phyloP scores from a whole-genome alignment of 1,284 basidiomycete species.

The Ceratorhiza oryzae-sativae region DNA sequence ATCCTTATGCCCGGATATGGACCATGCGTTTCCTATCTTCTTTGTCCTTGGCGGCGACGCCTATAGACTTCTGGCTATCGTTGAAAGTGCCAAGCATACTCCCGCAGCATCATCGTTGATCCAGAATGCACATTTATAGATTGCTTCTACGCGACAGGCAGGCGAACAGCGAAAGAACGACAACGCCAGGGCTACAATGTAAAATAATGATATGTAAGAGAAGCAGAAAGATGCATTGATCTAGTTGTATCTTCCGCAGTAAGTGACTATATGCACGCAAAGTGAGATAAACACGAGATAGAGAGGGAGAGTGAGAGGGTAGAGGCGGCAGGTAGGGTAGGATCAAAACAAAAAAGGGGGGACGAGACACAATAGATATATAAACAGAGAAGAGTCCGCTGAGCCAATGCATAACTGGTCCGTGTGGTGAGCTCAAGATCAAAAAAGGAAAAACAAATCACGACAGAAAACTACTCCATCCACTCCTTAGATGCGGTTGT shows the following conservation, averaged over 20 bases:
- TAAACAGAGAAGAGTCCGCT: conserved; percentile 34
- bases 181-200: conserved; percentile 24
- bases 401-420: conserved; percentile 38
- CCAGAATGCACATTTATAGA: conserved; percentile 16
- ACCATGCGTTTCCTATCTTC: background rate
- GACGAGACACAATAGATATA: background rate
- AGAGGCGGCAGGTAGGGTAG: background rate
- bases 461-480: background rate
- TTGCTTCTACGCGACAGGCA: conserved; percentile 23
- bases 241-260: conserved; percentile 33
- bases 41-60: background rate
- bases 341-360: background rate
- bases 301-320: too few species aligned
- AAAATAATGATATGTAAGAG: conserved; percentile 31
- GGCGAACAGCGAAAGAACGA: background rate
- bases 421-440: conserved; percentile 36
- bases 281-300: background rate
- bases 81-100: conserved; percentile 1
- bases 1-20: conserved; percentile 12
- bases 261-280: conserved; percentile 26
- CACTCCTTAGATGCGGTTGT: conserved; percentile 26
- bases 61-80: background rate
- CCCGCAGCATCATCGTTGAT: background rate
- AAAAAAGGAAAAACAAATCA: conserved; percentile 8
- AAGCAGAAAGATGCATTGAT: conserved; percentile 17